Conservation (phyloP, 139 green algal genomes). For the Haematococcus lacustris region DNA sequence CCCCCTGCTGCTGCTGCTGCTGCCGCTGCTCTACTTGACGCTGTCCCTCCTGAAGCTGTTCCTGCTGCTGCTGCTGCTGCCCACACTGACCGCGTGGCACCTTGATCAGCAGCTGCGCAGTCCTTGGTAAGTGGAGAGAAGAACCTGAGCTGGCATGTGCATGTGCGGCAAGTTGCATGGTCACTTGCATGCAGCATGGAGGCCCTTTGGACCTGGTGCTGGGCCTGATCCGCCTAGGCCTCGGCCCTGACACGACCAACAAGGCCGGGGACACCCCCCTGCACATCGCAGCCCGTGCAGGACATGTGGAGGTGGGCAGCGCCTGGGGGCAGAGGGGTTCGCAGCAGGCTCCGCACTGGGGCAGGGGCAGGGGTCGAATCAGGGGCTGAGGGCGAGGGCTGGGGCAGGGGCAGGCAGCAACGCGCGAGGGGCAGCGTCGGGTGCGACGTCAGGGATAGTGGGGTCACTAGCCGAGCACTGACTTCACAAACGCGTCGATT, state of each 20-base stretch:
- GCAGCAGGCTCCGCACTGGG: too few species aligned
- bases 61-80: too few species aligned
- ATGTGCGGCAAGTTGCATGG: not conserved
- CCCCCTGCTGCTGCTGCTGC: too few species aligned
- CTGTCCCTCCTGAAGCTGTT: not conserved
- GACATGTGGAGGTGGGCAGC: constrained; percentile 29
- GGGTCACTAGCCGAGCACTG: not conserved
- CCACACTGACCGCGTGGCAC: not conserved
- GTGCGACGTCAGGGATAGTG: not conserved
- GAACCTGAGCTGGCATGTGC: not conserved
- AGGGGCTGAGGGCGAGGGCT: too few species aligned
- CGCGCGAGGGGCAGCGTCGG: not conserved
- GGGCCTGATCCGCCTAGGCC: constrained; percentile 22
- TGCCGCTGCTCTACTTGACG: too few species aligned
- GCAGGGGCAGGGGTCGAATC: too few species aligned
- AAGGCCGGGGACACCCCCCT: constrained; percentile 38
- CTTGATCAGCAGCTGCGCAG: too few species aligned
- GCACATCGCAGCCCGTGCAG: constrained; percentile 40
- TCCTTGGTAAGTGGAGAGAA: not conserved
- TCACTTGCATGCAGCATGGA: not conserved
- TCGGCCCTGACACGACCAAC: constrained; percentile 24
- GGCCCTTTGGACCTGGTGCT: constrained; percentile 11
- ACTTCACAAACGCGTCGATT: not conserved
- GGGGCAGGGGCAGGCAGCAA: too few species aligned
- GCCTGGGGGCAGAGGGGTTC: too few species aligned